A percentile compares a stretch with the other conserved stretches of the same genome.
Evolutionary conservation across 2,329 filamentous ascomycete genomes (phyloP).

Genomic region (Thielaviopsis punctulata): DNA sequence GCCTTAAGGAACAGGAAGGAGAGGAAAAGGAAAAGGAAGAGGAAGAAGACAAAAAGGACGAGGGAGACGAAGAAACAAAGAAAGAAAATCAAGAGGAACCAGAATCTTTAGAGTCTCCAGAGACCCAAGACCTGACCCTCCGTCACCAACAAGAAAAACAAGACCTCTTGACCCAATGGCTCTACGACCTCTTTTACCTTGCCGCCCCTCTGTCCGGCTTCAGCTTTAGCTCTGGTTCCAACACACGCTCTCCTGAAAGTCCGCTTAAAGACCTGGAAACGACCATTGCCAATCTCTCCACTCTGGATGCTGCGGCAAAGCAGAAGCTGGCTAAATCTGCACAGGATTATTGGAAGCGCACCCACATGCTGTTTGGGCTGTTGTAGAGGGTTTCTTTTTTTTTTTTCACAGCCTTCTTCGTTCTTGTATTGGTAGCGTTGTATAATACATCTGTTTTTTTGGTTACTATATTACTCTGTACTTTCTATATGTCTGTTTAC

Average conservation of each 20-base stretch:
- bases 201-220: constrained; percentile 26
- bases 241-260: constrained; percentile 15
- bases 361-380: constrained; percentile 64
- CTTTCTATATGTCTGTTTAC: too few species aligned
- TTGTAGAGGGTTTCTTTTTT: constrained; percentile 27
- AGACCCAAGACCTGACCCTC: too few species aligned
- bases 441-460: too few species aligned
- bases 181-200: constrained; percentile 41
- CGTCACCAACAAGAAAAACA: not conserved
- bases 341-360: constrained; percentile 68
- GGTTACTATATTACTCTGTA: too few species aligned
- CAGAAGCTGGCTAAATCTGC: constrained; percentile 38
- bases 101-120: not conserved
- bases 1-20: constrained; percentile 4
- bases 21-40: constrained; percentile 12
- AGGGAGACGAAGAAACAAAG: constrained; percentile 5
- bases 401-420: not conserved
- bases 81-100: constrained; percentile 6
- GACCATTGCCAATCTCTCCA: constrained; percentile 27
- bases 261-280: constrained; percentile 28
- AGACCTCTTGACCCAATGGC: constrained; percentile 40
- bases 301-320: constrained; percentile 25
- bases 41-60: not conserved
- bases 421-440: not conserved
- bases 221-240: constrained; percentile 14